Base-by-base conservation (phyloP, 352 stramenopile genomes). In the Phytophthora vignae region DNA sequence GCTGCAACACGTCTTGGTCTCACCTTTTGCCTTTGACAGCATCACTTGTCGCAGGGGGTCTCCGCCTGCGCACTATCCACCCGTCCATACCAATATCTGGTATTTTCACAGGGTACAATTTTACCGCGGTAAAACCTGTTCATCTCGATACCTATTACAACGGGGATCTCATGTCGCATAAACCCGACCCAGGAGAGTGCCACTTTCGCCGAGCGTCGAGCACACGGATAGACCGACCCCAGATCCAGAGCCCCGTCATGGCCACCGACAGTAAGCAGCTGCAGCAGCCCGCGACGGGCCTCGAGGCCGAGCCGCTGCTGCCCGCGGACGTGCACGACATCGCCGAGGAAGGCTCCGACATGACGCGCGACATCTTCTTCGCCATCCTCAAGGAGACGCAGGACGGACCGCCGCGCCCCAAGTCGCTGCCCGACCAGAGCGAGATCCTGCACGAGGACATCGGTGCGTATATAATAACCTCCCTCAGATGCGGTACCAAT, bases 341-440 rank as follows among this genome's bases (percentile, higher is more conserved):
- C 27, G 50, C 67, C 1, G 82, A 85, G 56, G 82, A 90, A 68
- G 82, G 82, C 14, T 90, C 82, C 14, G 82, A 90, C 70, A 88
- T 90, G 79, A 90, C 82, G 67, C 79, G 82, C 61, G 82, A 90
- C 69, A 90, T 90, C 60, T 87, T 87, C 78, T 84, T 88, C 50
- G 79, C 82, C 66, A 85, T 90, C 64, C 70, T 90, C 63, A 82
- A 82, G 64, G 79, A 85, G 50, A 78, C 76, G 15, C 79, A 85
- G 48, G 73, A 87, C 48, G 78, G 80, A 3, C 63, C 68, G 29
- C 50, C 76, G n/a, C 74, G 70, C 55, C 64, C 76, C 31, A 81
- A 83, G 50, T 90, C 82, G 49, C 58, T 90, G 58, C 82, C 82
- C 1, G 82, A 88, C 53, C 73, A 84, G 48, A 86, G 82, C 65